phyloP scores from a whole-genome alignment of 345 rosid genomes.

The Aquilaria yunnanensis region DNA sequence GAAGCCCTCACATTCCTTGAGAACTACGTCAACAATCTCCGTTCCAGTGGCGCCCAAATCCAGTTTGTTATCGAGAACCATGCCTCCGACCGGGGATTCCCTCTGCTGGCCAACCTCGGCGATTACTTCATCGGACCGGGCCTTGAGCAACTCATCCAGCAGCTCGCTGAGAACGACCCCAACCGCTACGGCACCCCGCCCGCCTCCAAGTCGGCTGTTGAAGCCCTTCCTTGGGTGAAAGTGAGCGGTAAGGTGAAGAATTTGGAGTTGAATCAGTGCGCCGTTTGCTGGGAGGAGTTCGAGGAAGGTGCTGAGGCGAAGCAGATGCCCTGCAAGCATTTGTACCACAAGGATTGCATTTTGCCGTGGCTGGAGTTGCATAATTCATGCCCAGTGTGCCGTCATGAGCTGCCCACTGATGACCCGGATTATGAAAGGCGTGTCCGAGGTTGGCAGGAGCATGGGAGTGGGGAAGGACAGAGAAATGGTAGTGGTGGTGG shows the following conservation, averaged over 20 bases:
- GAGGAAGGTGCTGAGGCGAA: conserved; percentile 39
- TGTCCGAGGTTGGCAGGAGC: conserved; percentile 15
- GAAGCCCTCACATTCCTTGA: conserved; percentile 43
- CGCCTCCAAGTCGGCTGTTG: conserved; percentile 50
- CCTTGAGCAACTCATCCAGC: conserved; percentile 67
- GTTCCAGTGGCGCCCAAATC: conserved; percentile 44
- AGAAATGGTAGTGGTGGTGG: not conserved
- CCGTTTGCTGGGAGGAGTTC: conserved; percentile 59
- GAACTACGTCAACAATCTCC: conserved; percentile 40
- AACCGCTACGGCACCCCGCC: conserved; percentile 68
- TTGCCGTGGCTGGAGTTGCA: conserved; percentile 65
- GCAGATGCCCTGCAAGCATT: conserved; percentile 68
- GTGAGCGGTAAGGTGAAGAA: conserved; percentile 29
- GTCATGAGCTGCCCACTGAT: conserved; percentile 60
- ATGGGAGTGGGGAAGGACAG: not conserved
- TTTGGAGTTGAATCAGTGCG: conserved; percentile 51
- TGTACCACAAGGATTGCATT: conserved; percentile 60
- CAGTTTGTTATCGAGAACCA: conserved; percentile 50
- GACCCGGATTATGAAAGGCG: conserved; percentile 55
- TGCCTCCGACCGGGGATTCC: conserved; percentile 21
- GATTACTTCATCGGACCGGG: conserved; percentile 71
- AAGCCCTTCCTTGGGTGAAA: conserved; percentile 40
- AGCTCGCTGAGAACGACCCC: conserved; percentile 63
- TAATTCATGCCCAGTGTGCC: conserved; percentile 69
- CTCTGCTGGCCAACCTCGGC: conserved; percentile 34